phyloP scores from a whole-genome alignment of 495 filamentous ascomycete species.

The Lasiosphaeria ovina region DNA sequence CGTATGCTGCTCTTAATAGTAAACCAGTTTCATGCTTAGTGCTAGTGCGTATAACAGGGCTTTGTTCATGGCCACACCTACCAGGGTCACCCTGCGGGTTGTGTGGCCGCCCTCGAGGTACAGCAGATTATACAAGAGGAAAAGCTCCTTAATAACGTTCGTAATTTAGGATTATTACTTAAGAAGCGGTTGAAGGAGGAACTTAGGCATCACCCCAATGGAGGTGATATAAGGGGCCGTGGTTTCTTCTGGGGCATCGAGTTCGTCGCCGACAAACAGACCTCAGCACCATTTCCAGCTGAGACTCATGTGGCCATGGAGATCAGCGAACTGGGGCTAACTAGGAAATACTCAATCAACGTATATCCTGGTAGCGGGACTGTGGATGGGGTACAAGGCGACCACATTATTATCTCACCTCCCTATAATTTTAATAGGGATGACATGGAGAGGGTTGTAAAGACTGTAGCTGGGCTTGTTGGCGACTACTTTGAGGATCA shows the following conservation, averaged over 20 bases:
- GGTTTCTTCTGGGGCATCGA: conserved; percentile 65
- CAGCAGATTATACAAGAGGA: conserved; percentile 59
- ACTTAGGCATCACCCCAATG: conserved; percentile 51
- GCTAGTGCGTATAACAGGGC: too few relatives aligned
- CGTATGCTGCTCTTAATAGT: conserved; percentile 35
- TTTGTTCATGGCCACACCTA: conserved; percentile 64
- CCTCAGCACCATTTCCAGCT: conserved; percentile 47
- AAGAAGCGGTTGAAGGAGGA: conserved; percentile 40
- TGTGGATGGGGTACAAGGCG: conserved; percentile 64
- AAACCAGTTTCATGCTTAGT: conserved; percentile 14
- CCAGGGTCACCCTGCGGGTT: conserved; percentile 59
- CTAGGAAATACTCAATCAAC: conserved; percentile 55
- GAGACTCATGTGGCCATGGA: conserved; percentile 41
- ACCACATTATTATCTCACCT: conserved; percentile 75
- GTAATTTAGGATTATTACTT: conserved; percentile 49
- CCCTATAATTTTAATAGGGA: conserved; percentile 65
- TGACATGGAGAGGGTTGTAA: conserved; percentile 59
- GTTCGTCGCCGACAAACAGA: conserved; percentile 52
- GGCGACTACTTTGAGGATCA: conserved; percentile 35
- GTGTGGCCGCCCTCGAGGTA: conserved; percentile 59
- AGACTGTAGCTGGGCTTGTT: conserved; percentile 42
- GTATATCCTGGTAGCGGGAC: conserved; percentile 73
- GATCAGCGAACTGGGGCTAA: conserved; percentile 56
- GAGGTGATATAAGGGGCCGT: conserved; percentile 63
- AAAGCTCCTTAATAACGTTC: conserved; percentile 54